Conservation (phyloP, 805 yeast species). For the Kodamaea lidongshanica region DNA sequence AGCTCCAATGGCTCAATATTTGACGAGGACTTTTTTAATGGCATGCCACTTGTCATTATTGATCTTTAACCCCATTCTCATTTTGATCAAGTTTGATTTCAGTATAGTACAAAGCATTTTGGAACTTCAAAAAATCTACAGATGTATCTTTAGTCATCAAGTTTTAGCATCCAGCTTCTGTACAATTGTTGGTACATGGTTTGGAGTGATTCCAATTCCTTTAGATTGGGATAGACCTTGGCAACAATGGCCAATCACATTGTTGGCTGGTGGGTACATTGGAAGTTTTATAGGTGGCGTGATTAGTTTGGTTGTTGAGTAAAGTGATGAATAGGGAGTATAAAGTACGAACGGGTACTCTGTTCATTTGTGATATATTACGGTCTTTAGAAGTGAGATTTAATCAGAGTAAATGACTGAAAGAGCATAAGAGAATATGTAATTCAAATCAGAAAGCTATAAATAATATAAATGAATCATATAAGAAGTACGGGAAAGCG, state of each 20-base stretch:
- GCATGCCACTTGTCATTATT: conserved; percentile 58
- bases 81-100: conserved; percentile 47
- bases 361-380: background rate
- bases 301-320: conserved; percentile 4
- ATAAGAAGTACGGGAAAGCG: too few species aligned
- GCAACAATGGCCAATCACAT: conserved; percentile 94
- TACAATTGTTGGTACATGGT: conserved; percentile 67
- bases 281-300: conserved; percentile 65
- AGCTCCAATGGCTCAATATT: conserved; percentile 60
- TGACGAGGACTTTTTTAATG: conserved; percentile 46
- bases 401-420: too few species aligned
- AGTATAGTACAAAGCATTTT: conserved; percentile 24
- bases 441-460: too few species aligned
- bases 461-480: too few species aligned
- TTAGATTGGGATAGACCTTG: conserved; percentile 97
- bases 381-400: background rate
- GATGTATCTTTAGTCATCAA: conserved; percentile 26
- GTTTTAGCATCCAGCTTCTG: conserved; percentile 23
- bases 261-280: conserved; percentile 66
- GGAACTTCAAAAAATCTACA: conserved; percentile 16
- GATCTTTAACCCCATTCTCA: conserved; percentile 57
- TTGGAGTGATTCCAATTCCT: conserved; percentile 91
- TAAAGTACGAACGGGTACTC: background rate
- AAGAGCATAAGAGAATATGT: too few species aligned
- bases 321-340: conserved; percentile 1